Evolutionary conservation across 2,329 filamentous ascomycete genomes (phyloP), one percentile per base, ranked within the genome.

Genomic region (Hymenoscyphus linearis): DNA sequence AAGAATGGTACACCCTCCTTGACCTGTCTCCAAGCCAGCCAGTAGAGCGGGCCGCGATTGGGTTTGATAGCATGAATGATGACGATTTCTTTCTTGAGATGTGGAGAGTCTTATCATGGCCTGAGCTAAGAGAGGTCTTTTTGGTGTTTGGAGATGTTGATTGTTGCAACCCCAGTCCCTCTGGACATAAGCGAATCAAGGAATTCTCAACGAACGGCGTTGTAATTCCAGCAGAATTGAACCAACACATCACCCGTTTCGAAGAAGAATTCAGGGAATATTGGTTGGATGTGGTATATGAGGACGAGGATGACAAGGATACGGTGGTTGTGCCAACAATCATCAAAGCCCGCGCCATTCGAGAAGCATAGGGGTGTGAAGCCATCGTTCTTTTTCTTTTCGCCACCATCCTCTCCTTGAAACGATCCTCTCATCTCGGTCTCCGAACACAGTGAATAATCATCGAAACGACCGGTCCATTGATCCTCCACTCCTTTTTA

Each of bases 381-480:
- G 10, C 31, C 31, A 5, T 31, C 10, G n/a, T 31, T 31, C 7
- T 31, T 31, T 31, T 31, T 31, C 31, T 31, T 31, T 31, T 9
- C 5, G 31, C 31, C 31, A 31, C 82, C 84, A 35, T 87, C 66
- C 78, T 86, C 69, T 78, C 69, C 27, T 64, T 70, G 12, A 73
- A 58, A 71, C 26, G 62, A 25, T 26, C 16, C 55, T 55, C n/a
- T 55, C n/a, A 34, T 40, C 59, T 27, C 56, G 58, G 50, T 58
- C 58, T 57, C 52, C 35, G 62, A 27, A 58, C 83, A 2, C 77
- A 82, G 68, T 80, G 83, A 71, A 78, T 86, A 65, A 81, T 86
- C 72, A 79, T 86, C 69, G 83, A 86, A 70, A 82, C 82, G 69
- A 62, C 66, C 3, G 76, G 76, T 0, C 73, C 76, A 6, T 60